Base-by-base conservation (phyloP, 164 flowering plant genomes). In the Tetrastigma voinierianum region DNA sequence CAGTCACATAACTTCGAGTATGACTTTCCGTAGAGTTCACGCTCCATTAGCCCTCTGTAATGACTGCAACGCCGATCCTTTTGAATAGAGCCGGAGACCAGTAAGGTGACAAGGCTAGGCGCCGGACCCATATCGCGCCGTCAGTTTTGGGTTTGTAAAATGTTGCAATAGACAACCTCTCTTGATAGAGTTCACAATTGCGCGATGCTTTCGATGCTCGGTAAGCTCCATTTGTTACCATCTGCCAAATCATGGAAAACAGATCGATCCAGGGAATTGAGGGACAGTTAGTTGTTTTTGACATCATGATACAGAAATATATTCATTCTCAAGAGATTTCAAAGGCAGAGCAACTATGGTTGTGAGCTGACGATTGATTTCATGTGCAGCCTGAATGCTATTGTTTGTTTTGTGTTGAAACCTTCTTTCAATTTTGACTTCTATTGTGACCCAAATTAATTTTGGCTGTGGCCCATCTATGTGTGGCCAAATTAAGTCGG, bases 181-280 rank as follows among this genome's bases (percentile, higher is more conserved):
- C 45, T 62, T 64, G 21, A 0, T 20, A 2, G 77, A 62, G 57
- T 74, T 75, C 10, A 80, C 76, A 0, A 59, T 70, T 16, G 71
- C 84, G 0, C 81, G 57, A 46, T 80, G 83, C 74, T n/a, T n/a
- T 74, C 78, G 3, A 76, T 67, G 68, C 83, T 80, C 76, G 65
- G 49, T 76, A 80, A 3, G 19, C 18, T 3, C 83, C 80, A 52
- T 80, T 80, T 6, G 72, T 74, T 55, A 67, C 44, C 10, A 79
- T 79, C 82, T 79, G 67, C 68, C 20, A 48, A 17, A 14, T 15
- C 57, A 45, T 24, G 32, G 32, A 24, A 24, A 24, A 24, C 32
- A 24, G 32, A 24, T 24, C 32, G n/a, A n/a, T 32, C n/a, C 40
- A 24, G 32, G 4, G 32, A 24, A 4, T 24, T 24, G 32, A 24